A percentile compares a stretch with the other conserved stretches of the same genome.
Evolutionary conservation across 2,329 filamentous ascomycete species (phyloP).

Genomic region (Penicillium occitanis): DNA sequence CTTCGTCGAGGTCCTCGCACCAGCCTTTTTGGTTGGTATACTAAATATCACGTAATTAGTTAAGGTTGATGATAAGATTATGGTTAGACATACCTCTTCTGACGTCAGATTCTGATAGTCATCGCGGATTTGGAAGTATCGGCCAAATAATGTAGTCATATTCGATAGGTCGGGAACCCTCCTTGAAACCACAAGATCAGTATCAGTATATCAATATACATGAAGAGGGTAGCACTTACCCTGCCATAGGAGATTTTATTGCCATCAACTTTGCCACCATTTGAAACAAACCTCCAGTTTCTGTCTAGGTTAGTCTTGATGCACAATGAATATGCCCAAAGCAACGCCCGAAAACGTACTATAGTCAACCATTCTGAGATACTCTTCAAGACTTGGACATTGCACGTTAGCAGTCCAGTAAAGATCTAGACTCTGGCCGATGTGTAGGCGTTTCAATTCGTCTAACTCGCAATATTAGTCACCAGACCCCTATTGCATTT

Average conservation of each 20-base stretch:
- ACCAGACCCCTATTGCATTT: neutral
- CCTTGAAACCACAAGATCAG: neutral
- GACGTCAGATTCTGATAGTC: neutral
- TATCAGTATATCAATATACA: neutral
- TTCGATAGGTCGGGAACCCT: neutral
- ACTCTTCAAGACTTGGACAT: neutral
- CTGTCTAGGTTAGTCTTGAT: neutral
- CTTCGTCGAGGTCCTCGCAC: constrained; percentile 8
- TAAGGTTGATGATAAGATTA: neutral
- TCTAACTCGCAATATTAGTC: neutral
- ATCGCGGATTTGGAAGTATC: neutral
- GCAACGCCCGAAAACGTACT: neutral
- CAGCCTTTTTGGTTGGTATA: neutral
- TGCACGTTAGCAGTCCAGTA: neutral
- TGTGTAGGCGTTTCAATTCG: neutral
- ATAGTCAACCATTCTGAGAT: neutral
- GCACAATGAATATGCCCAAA: too few relatives aligned
- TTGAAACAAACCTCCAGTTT: neutral
- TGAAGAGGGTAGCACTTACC: neutral
- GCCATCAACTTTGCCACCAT: neutral
- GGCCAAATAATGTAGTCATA: neutral
- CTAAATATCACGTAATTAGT: neutral
- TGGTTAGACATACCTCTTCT: neutral
- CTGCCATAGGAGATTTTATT: neutral
- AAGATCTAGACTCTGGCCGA: neutral